Conservation (phyloP, 2,329 filamentous ascomycete genomes). For the Beauveria asiatica region DNA sequence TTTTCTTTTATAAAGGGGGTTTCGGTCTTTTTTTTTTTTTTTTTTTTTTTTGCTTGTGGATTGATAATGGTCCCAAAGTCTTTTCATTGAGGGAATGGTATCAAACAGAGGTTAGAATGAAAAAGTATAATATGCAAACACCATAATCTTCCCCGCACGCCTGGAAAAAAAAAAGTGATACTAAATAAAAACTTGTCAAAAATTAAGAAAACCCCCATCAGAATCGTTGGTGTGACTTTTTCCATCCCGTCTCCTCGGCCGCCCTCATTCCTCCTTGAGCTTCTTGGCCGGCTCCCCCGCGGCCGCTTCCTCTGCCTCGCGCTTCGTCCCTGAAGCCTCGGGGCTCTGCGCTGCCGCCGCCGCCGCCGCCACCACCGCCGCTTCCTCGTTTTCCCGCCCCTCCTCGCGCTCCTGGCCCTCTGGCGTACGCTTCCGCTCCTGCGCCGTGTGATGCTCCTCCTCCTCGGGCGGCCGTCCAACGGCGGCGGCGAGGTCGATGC, state of each 20-base stretch:
- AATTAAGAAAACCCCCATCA: not conserved
- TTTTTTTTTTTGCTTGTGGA: no score
- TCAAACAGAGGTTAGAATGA: not conserved
- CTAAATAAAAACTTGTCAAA: not conserved
- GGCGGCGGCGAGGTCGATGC: constrained; percentile 53
- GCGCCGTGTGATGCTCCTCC: constrained; percentile 15
- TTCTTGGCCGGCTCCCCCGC: constrained; percentile 38
- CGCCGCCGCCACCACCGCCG: constrained; percentile 21
- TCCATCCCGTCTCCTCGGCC: not conserved
- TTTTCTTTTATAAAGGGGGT: no score
- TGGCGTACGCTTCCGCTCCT: no score
- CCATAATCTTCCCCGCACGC: not conserved
- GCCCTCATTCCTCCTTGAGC: constrained; percentile 33
- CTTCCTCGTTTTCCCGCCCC: not conserved
- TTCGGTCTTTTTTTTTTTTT: no score
- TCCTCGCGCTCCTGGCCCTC: no score
- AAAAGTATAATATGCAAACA: not conserved
- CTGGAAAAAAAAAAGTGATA: not conserved
- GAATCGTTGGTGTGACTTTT: not conserved
- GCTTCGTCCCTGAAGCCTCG: constrained; percentile 39
- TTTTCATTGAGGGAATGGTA: not conserved
- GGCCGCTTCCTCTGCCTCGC: constrained; percentile 44
- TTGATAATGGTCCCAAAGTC: not conserved
- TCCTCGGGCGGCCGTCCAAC: constrained; percentile 42
- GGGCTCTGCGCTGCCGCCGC: constrained; percentile 20